A percentile compares a stretch with the other conserved stretches of the same genome.
Evolutionary conservation across 2,329 filamentous ascomycete species (phyloP).

Genomic region (Ascochyta clinopodiicola): DNA sequence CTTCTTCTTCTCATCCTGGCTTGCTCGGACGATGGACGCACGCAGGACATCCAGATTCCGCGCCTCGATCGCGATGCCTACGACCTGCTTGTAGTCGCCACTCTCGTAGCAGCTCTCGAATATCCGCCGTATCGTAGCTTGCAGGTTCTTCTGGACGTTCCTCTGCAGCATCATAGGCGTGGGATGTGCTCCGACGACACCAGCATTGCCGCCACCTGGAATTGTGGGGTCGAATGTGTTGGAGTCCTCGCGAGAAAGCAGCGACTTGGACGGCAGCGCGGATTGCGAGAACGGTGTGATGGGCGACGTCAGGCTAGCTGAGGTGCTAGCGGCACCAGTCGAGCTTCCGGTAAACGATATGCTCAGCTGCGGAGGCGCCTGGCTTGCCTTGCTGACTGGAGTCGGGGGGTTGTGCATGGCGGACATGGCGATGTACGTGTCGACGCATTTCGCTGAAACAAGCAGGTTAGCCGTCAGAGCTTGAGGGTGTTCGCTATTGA

Average conservation of each 20-base stretch:
- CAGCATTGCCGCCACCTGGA: conserved; percentile 63
- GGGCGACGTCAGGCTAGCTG: conserved; percentile 76
- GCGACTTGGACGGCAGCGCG: conserved; percentile 88
- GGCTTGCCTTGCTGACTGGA: conserved; percentile 55
- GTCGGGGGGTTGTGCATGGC: conserved; percentile 64
- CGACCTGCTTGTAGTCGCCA: conserved; percentile 91
- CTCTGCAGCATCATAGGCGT: conserved; percentile 71
- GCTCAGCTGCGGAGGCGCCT: conserved; percentile 71
- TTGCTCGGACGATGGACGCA: conserved; percentile 86
- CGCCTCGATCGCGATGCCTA: conserved; percentile 95
- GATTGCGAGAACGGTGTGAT: conserved; percentile 96
- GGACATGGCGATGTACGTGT: conserved; percentile 90
- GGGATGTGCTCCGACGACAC: conserved; percentile 61
- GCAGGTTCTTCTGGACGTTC: conserved; percentile 78
- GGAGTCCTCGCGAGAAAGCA: conserved; percentile 82
- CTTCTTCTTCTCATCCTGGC: conserved; percentile 80
- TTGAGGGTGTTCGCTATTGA: background rate
- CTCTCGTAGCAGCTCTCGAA: conserved; percentile 89
- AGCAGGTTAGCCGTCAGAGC: conserved; percentile 20
- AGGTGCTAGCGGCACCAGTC: conserved; percentile 69
- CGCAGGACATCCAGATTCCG: conserved; percentile 88
- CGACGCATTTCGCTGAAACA: conserved; percentile 80
- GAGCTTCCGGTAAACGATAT: conserved; percentile 76
- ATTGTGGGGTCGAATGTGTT: conserved; percentile 65
- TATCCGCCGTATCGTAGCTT: conserved; percentile 83